phyloP scores from a whole-genome alignment of 129 eudicot genomes.

The Chrysanthemum seticuspe region DNA sequence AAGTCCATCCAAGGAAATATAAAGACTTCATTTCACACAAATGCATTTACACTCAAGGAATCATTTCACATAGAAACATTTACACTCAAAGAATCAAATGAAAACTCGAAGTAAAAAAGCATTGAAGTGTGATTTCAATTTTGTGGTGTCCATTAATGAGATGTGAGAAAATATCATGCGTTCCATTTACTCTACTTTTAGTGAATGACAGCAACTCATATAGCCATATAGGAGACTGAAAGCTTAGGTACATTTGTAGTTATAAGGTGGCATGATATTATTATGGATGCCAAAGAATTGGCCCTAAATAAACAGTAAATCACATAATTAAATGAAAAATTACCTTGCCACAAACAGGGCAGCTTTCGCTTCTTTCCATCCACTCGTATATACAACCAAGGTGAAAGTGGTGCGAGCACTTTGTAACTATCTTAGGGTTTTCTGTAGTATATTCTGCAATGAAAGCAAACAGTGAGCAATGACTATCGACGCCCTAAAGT shows the following conservation, averaged over 20 bases:
- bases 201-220: background rate
- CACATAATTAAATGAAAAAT: slow-evolving; percentile 15
- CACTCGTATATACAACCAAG: slow-evolving; percentile 91
- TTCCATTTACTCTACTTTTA: slow-evolving; percentile 9
- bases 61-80: slow-evolving; percentile 13
- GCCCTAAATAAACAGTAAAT: background rate
- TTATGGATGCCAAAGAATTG: too few species aligned
- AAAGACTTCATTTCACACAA: slow-evolving; percentile 9
- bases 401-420: slow-evolving; percentile 84
- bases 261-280: too few species aligned
- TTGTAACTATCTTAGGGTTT: slow-evolving; percentile 68
- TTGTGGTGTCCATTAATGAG: slow-evolving; percentile 5
- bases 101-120: slow-evolving; percentile 7
- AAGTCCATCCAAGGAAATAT: background rate
- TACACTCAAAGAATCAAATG: background rate
- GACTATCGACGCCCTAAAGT: slow-evolving; percentile 5
- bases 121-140: background rate
- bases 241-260: background rate
- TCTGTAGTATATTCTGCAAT: slow-evolving; percentile 66
- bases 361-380: slow-evolving; percentile 92
- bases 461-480: background rate
- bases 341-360: slow-evolving; percentile 95
- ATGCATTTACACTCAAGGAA: background rate
- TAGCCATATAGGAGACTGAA: background rate
- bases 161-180: background rate